These are phyloP conservation scores for Aspergillus amoenus DNA, from an alignment of 2,329 filamentous ascomycete species.

Conservation along the genomic window DNA sequence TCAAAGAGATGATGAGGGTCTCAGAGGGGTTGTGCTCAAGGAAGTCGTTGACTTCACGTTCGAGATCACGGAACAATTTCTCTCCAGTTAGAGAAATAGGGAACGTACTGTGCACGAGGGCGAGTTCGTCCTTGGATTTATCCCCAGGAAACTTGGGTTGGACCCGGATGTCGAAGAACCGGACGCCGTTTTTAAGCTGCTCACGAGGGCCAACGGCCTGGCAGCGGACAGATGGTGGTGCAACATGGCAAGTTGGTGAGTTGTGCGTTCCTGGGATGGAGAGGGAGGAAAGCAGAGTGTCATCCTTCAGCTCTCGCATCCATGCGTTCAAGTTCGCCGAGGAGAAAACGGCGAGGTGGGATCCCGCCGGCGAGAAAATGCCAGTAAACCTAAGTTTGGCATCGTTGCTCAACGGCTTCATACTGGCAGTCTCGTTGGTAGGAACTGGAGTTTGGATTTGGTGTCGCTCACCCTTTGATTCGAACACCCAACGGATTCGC, in stretches of 20 bases:
- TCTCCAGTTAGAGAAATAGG: conserved; percentile 79
- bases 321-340: conserved; percentile 69
- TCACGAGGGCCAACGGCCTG: conserved; percentile 75
- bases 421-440: conserved; percentile 58
- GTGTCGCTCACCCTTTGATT: conserved; percentile 63
- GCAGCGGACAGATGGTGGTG: conserved; percentile 89
- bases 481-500: conserved; percentile 72
- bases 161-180: conserved; percentile 90
- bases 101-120: conserved; percentile 87
- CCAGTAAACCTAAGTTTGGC: conserved; percentile 61
- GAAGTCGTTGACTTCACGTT: conserved; percentile 71
- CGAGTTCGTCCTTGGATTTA: conserved; percentile 62
- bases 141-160: conserved; percentile 62
- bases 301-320: conserved; percentile 76
- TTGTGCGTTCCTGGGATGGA: conserved; percentile 97
- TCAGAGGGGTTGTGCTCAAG: conserved; percentile 76
- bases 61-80: conserved; percentile 74
- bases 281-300: conserved; percentile 72
- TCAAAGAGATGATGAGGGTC: conserved; percentile 80
- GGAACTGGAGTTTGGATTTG: conserved; percentile 70
- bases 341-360: conserved; percentile 64
- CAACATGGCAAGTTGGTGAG: conserved; percentile 78
- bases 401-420: conserved; percentile 57
- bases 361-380: conserved; percentile 60
- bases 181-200: conserved; percentile 85